Evolutionary conservation across 371 early-diverging fungal genomes (phyloP).

Genomic region (Zopfochytrium polystomum): DNA sequence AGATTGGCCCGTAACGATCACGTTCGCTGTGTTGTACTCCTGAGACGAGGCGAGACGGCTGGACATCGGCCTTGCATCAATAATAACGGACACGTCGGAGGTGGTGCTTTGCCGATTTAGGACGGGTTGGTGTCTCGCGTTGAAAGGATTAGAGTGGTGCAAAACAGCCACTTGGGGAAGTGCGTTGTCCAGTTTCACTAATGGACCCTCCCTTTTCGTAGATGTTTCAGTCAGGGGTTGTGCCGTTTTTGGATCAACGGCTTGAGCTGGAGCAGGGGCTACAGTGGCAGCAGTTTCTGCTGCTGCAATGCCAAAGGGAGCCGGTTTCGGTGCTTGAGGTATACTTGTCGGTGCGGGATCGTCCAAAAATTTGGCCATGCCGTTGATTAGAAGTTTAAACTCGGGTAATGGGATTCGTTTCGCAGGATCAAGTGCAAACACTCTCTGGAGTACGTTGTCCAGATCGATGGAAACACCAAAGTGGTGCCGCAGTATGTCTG

Average conservation of each 20-base stretch:
- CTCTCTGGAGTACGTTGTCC: constrained; percentile 65
- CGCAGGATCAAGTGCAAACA: constrained; percentile 69
- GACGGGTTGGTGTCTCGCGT: too few relatives aligned
- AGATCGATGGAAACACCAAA: constrained; percentile 63
- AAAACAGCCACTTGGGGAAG: too few relatives aligned
- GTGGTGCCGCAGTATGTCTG: constrained; percentile 33
- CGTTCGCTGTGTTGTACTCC: too few relatives aligned
- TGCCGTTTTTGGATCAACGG: not conserved
- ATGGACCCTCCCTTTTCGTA: too few relatives aligned
- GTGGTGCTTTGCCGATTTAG: too few relatives aligned
- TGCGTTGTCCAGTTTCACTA: too few relatives aligned
- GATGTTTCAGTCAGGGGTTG: too few relatives aligned
- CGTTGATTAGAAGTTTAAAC: constrained; percentile 19
- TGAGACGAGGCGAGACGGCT: too few relatives aligned
- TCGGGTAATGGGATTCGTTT: constrained; percentile 60
- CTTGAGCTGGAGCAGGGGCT: constrained; percentile 1
- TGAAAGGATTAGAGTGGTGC: too few relatives aligned
- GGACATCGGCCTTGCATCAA: too few relatives aligned
- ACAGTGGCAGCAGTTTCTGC: not conserved
- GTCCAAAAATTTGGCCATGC: constrained; percentile 17
- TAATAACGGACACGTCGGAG: too few relatives aligned
- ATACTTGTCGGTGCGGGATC: constrained; percentile 1
- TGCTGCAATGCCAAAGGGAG: not conserved
- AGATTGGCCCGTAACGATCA: too few relatives aligned
- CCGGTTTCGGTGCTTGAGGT: constrained; percentile 8